Evolutionary conservation across 139 green algal genomes (phyloP), one percentile per base, ranked within the genome.

Genomic region (Picochlorum costavermella): DNA sequence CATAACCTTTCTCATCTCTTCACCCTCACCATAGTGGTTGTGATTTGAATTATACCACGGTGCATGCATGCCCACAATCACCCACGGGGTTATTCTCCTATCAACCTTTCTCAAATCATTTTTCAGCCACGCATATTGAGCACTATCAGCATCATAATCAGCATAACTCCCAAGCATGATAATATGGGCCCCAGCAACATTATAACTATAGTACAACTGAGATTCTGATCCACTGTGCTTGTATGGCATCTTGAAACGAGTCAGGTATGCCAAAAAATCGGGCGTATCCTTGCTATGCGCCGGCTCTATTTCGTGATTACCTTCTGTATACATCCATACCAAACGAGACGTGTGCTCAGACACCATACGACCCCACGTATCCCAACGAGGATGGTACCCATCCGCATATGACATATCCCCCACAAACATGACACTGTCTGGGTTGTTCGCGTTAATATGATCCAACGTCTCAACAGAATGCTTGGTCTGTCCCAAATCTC

Each of bases 321-420:
- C 86, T 45, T 83, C 73, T 13, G 80, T 80, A 40, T 73, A 66
- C 53, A 84, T 73, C 71, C 76, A 85, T 2, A 80, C 68, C 13
- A 82, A 46, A 3, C 25, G 14, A 23, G 74, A 65, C n/a, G 80
- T 70, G 43, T 83, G 56, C 2, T 70, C 71, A 61, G 86, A 55
- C 10, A 87, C 68, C 50, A 95, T 65, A 2, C 76, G 64, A 1
- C 63, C 71, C 68, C 72, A 95, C 3, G 69, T 81, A 70, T 95
- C 87, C 87, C 87, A 94, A 26, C 86, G 75, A 14, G 83, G 82
- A 56, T 92, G 79, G 59, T 64, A 64, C n/a, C 75, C 79, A 71
- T 95, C 87, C 8, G 87, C 87, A 50, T 95, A 95, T 0, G 74
- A 85, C 6, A 95, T 67, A 72, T 95, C 87, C 0, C 87, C 87